Conservation (phyloP, 495 filamentous ascomycete species). For the Ramalina peruviana region DNA sequence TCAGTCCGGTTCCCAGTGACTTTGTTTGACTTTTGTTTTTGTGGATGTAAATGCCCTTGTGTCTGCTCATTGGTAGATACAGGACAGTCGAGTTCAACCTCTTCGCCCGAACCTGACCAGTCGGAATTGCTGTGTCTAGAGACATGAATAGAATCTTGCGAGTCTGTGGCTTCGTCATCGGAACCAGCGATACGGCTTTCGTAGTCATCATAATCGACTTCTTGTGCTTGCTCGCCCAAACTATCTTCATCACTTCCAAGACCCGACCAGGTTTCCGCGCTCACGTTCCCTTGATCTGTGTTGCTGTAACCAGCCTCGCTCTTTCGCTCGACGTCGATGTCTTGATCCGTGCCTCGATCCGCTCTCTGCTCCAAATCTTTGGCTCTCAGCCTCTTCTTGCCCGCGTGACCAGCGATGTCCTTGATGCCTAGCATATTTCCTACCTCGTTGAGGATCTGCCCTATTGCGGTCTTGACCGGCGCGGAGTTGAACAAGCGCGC, state of each 20-base stretch:
- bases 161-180: neutral
- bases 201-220: neutral
- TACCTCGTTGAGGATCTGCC: constrained; percentile 46
- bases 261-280: neutral
- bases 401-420: constrained; percentile 9
- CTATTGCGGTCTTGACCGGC: constrained; percentile 55
- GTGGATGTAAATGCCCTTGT: neutral
- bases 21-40: neutral
- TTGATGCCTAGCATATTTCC: constrained; percentile 22
- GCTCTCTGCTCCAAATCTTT: constrained; percentile 2
- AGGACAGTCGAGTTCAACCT: neutral
- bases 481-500: constrained; percentile 68
- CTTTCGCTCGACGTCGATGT: neutral
- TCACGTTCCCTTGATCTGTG: neutral
- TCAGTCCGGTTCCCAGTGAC: neutral
- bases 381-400: constrained; percentile 14
- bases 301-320: neutral
- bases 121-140: neutral
- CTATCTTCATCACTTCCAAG: no score
- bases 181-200: neutral
- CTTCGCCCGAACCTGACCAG: neutral
- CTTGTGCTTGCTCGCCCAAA: neutral
- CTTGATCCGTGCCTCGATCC: neutral
- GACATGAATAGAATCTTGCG: neutral
- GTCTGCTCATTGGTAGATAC: neutral